These are phyloP conservation scores for Geotrichum armillariae DNA, from an alignment of 1,139 yeast species.

Conservation along the genomic window DNA sequence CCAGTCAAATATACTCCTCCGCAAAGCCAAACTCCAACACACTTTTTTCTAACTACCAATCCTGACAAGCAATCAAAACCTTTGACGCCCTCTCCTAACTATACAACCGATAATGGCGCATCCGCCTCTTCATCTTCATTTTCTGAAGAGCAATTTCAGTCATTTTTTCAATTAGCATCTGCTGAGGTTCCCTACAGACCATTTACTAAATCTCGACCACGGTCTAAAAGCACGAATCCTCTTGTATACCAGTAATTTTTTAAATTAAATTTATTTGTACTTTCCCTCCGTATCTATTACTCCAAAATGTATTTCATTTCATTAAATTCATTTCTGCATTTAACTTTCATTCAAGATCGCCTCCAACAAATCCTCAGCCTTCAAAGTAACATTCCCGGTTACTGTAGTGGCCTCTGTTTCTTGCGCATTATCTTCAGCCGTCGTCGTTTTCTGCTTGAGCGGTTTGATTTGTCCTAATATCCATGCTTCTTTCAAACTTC, in stretches of 20 bases:
- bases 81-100: background rate
- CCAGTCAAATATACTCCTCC: background rate
- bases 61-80: constrained; percentile 1
- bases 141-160: constrained; percentile 6
- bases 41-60: constrained; percentile 8
- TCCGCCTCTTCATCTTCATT: background rate
- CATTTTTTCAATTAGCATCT: constrained; percentile 3
- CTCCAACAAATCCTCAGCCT: constrained; percentile 29
- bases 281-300: background rate
- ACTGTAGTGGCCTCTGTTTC: constrained; percentile 5
- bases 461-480: constrained; percentile 43
- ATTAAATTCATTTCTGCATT: background rate
- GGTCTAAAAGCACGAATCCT: background rate
- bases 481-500: constrained; percentile 46
- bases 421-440: constrained; percentile 3
- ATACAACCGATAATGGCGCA: background rate
- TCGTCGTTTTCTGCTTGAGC: constrained; percentile 23
- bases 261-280: background rate
- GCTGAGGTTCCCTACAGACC: constrained; percentile 5
- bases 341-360: constrained; percentile 28
- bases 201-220: background rate
- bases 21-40: constrained; percentile 5
- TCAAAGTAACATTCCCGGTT: constrained; percentile 13
- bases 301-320: background rate
- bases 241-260: constrained; percentile 1